phyloP scores from a whole-genome alignment of 2,329 filamentous ascomycete genomes.

The Hypoxylon sp. region DNA sequence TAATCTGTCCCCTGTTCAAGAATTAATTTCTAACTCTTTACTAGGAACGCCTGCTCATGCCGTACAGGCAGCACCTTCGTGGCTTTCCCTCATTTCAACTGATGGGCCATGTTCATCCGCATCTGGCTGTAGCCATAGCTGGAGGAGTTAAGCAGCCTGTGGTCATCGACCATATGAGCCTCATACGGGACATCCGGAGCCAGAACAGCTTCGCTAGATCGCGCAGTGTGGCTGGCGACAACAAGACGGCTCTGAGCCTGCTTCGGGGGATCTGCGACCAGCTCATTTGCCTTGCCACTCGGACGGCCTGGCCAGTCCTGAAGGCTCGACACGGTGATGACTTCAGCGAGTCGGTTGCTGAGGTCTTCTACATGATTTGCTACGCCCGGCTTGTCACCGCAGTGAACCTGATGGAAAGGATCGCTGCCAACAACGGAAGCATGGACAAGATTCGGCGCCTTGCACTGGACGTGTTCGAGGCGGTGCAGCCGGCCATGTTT shows the following conservation, averaged over 20 bases:
- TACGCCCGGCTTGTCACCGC: neutral
- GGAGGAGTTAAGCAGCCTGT: neutral
- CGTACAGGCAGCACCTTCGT: neutral
- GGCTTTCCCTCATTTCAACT: neutral
- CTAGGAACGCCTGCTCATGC: neutral
- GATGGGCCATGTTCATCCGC: neutral
- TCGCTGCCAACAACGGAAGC: neutral
- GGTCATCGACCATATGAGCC: neutral
- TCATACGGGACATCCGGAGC: neutral
- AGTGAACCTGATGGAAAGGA: neutral
- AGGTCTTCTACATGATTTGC: neutral
- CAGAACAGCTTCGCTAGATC: neutral
- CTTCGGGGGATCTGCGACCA: neutral
- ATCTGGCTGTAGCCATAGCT: neutral
- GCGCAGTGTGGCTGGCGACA: neutral
- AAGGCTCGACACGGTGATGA: neutral
- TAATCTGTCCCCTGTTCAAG: neutral
- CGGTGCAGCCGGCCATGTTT: neutral
- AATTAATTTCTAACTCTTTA: neutral
- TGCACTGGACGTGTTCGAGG: neutral
- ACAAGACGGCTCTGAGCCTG: neutral
- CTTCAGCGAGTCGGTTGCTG: neutral
- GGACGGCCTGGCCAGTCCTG: neutral
- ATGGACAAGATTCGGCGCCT: neutral
- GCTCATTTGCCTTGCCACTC: neutral